Percentiles rank a stretch among this genome's conserved stretches.
Evolutionary conservation across 192 early-diverging fungal genomes (phyloP).

Genomic region (Entomortierella chlamydospora): DNA sequence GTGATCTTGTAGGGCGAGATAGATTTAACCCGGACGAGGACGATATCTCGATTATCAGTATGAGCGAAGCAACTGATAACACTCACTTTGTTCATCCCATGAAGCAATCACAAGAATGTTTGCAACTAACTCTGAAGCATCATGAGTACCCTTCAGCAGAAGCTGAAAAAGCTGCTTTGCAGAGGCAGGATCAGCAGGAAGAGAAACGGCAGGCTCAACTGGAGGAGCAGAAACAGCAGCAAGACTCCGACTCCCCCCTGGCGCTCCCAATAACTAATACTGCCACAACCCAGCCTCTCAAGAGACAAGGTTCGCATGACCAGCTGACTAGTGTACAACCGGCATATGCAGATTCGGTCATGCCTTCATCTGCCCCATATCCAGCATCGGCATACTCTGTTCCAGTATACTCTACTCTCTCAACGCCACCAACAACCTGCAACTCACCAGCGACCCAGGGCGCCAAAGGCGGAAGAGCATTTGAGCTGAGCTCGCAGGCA

Average conservation of each 20-base stretch:
- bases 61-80: constrained; percentile 1
- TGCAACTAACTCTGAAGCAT: background rate
- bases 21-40: constrained; percentile 51
- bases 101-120: background rate
- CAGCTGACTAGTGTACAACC: background rate
- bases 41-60: constrained; percentile 26
- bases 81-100: background rate
- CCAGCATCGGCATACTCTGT: background rate
- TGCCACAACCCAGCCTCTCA: background rate
- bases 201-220: background rate
- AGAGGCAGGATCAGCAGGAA: background rate
- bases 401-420: constrained; percentile 15
- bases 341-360: constrained; percentile 11
- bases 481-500: constrained; percentile 22
- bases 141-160: background rate
- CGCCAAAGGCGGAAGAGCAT: constrained; percentile 9
- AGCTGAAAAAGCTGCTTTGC: background rate
- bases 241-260: background rate
- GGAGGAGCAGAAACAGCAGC: background rate
- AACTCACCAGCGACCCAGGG: constrained; percentile 26
- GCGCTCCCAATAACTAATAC: background rate
- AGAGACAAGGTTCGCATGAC: background rate
- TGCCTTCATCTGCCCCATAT: constrained; percentile 20
- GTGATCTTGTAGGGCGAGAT: constrained; percentile 34
- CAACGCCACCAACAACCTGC: constrained; percentile 23